Evolutionary conservation across 257 asterid genomes (phyloP), one percentile per base, ranked within the genome.

Genomic region (Nicotiana knightiana): DNA sequence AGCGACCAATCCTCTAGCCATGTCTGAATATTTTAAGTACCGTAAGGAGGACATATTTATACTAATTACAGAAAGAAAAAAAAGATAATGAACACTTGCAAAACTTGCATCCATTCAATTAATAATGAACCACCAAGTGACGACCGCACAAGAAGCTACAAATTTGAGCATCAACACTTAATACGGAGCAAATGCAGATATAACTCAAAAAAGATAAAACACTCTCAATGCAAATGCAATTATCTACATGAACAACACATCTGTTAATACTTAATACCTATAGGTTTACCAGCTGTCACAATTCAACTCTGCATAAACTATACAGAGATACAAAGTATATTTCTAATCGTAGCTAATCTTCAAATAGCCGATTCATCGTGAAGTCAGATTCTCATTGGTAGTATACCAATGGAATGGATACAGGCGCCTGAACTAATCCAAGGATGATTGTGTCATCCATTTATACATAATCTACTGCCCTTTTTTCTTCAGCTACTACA

Each of bases 1-100:
- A 5, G 97, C 95, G 30, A 85, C 89, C 88, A 93, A 81, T 57
- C 88, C 90, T 53, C 87, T 83, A 1, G 94, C 95, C 97, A 93
- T 77, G 80, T 93, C 97, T 94, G 82, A 48, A 58, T 77, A 64
- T 81, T 33, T 28, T 5, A 35, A 68, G 53, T 32, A 12, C 2
- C 11, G 24, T 65, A 65, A 64, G 18, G 13, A 62, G 17, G 35
- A 1, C 67, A 28, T 5, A 13, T 1, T 28, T 64, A 6, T 8
- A 37, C 32, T 12, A 30, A 12, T 30, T 64, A 28, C 43, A 12
- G 13, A 2, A 4, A 63, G 9, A 21, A 0, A 43, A 62, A 63
- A 24, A 10, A 10, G 67, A 62, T 16, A 0, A 62, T 3, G 1
- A 10, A 24, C 16, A 62, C 67, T 15, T 9, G 67, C 16, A 62